A percentile compares a stretch with the other conserved stretches of the same genome.
Conservation (phyloP, 345 rosid species). For the Garcia nutans region DNA sequence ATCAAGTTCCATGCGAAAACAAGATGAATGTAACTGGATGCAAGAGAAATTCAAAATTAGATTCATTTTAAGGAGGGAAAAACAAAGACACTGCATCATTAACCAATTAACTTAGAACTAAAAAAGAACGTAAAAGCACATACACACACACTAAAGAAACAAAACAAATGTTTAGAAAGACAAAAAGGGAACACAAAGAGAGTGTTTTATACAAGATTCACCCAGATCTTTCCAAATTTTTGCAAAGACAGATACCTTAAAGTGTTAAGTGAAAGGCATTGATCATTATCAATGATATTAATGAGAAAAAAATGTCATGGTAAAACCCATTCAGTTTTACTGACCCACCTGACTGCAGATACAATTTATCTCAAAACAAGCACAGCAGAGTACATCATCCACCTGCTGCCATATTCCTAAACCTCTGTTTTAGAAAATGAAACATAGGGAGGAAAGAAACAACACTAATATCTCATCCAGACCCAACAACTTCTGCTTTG, state of each 20-base stretch:
- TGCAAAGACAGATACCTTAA: neutral
- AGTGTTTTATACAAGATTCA: neutral
- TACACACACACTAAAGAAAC: neutral
- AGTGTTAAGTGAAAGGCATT: neutral
- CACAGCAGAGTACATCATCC: neutral
- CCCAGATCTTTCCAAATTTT: neutral
- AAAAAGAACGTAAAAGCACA: neutral
- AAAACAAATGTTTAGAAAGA: neutral
- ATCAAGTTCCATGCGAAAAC: conserved; percentile 2
- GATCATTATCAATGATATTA: neutral
- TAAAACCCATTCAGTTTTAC: neutral
- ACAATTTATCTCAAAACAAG: neutral
- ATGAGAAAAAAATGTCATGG: neutral
- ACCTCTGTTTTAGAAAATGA: too few species aligned
- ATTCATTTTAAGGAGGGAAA: neutral
- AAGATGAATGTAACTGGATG: conserved; percentile 15
- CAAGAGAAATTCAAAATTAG: conserved; percentile 6
- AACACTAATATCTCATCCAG: too few species aligned
- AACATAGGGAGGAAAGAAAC: too few species aligned
- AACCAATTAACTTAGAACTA: neutral
- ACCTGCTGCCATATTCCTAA: neutral
- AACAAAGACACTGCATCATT: neutral
- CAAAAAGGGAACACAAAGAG: neutral
- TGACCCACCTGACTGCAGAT: neutral
- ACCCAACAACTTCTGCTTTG: too few species aligned